phyloP scores from a whole-genome alignment of 1,284 basidiomycete genomes.

The Puccinia triticina region DNA sequence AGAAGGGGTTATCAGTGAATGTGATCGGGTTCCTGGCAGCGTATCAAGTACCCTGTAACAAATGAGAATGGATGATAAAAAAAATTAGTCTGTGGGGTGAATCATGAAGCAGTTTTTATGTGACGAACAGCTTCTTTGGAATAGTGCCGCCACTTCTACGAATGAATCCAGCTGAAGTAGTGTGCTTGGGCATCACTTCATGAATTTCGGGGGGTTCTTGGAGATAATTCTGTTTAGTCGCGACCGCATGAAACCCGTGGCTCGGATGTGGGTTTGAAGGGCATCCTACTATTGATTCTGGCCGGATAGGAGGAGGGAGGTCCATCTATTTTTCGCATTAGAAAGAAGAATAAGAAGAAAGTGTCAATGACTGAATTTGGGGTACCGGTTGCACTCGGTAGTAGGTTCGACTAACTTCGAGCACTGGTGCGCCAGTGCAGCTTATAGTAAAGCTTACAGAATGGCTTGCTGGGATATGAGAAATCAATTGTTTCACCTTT shows the following conservation, averaged over 20 bases:
- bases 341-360: background rate
- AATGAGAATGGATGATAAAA: background rate
- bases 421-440: slow-evolving; percentile 16
- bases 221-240: background rate
- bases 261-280: background rate
- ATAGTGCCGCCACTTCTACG: background rate
- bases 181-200: slow-evolving; percentile 14
- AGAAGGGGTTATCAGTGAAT: slow-evolving; percentile 4
- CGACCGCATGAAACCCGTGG: background rate
- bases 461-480: slow-evolving; percentile 7
- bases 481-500: slow-evolving; percentile 28
- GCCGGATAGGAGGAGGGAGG: slow-evolving; percentile 5
- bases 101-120: background rate
- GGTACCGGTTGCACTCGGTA: too few species aligned
- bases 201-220: background rate
- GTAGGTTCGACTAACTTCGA: slow-evolving; percentile 26
- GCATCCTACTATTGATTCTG: slow-evolving; percentile 13
- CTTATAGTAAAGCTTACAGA: slow-evolving; percentile 18
- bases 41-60: slow-evolving; percentile 1
- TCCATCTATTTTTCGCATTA: background rate
- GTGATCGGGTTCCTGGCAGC: slow-evolving; percentile 5
- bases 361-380: background rate
- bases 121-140: slow-evolving; percentile 6
- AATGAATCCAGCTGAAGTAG: slow-evolving; percentile 8
- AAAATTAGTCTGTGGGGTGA: background rate